Base-by-base conservation (phyloP, 2,329 filamentous ascomycete species). In the Colletotrichum gigasporum region DNA sequence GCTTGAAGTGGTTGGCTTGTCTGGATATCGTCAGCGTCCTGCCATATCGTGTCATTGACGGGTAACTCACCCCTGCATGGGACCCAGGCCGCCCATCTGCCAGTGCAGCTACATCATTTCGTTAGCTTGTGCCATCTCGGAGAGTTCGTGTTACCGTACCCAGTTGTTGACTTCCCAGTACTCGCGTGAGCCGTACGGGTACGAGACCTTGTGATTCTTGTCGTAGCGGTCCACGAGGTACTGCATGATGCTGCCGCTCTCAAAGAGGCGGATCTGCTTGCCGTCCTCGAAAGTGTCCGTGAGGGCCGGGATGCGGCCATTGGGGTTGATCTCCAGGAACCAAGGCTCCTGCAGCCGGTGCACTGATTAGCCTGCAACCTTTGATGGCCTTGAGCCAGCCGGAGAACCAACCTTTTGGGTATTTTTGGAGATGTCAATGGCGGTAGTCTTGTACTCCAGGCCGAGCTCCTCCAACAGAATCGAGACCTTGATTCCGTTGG, bases 261-360 rank as follows among this genome's bases (percentile, higher is more conserved):
- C 94, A 73, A 96, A 97, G 16, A 97, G 76, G 61, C 86, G 84
- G 74, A 97, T 93, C 32, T 82, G 81, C 75, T 91, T 81, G 69
- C 92, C 92, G 75, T 96, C 90, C 5, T 83, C 82, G 75, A 92
- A 90, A 6, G 84, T 91, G 78, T 97, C 94, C 7, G 92, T 96
- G 52, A 97, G 72, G 61, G 94, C 94, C 4, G 94, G 94, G 71
- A 97, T 97, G 69, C 94, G 91, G 68, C 94, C 94, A 76, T 97
- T 97, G 68, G 94, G 94, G 79, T 97, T 97, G 80, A 97, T 96
- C 54, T 90, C 89, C 26, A 96, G 85, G 79, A 95, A 97, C 93
- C 92, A 96, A 14, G 87, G 87, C 76, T 95, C 81, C 74, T 79
- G 58, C 12, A n/a, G n/a, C n/a, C n/a, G 22, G 24, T 32, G 24